Evolutionary conservation across 495 filamentous ascomycete genomes (phyloP).

Genomic region (Hyphodiscus hymeniophilus): DNA sequence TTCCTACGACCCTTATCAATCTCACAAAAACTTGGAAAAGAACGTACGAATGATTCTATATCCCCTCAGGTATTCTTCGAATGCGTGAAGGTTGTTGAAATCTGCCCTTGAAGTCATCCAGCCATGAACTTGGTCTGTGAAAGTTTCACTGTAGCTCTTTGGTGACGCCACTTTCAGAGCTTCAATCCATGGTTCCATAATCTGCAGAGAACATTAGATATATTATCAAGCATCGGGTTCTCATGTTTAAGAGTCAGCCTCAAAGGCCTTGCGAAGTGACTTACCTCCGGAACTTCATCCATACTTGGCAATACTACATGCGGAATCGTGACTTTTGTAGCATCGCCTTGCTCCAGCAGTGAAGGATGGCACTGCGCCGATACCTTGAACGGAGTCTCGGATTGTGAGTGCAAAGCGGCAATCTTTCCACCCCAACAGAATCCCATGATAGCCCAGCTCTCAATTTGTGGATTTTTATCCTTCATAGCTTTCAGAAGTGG

Average conservation of each 20-base stretch:
- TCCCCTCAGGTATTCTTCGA: constrained; percentile 68
- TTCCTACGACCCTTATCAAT: too few species aligned
- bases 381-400: constrained; percentile 53
- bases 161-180: constrained; percentile 52
- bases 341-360: constrained; percentile 72
- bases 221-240: background rate
- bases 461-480: constrained; percentile 48
- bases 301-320: constrained; percentile 56
- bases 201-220: background rate
- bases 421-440: constrained; percentile 91
- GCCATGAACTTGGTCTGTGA: constrained; percentile 72
- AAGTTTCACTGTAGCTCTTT: constrained; percentile 58
- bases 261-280: too few species aligned
- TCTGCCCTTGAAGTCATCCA: constrained; percentile 78
- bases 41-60: constrained; percentile 66
- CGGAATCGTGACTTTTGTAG: constrained; percentile 53
- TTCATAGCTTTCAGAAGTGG: constrained; percentile 48
- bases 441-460: constrained; percentile 72
- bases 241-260: constrained; percentile 12
- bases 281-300: constrained; percentile 52
- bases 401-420: constrained; percentile 43
- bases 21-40: constrained; percentile 36
- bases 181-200: constrained; percentile 20
- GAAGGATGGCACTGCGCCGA: constrained; percentile 69
- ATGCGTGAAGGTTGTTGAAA: constrained; percentile 55